phyloP scores from a whole-genome alignment of 768 basidiomycete species.

The Porphyrellus cyaneotinctus region DNA sequence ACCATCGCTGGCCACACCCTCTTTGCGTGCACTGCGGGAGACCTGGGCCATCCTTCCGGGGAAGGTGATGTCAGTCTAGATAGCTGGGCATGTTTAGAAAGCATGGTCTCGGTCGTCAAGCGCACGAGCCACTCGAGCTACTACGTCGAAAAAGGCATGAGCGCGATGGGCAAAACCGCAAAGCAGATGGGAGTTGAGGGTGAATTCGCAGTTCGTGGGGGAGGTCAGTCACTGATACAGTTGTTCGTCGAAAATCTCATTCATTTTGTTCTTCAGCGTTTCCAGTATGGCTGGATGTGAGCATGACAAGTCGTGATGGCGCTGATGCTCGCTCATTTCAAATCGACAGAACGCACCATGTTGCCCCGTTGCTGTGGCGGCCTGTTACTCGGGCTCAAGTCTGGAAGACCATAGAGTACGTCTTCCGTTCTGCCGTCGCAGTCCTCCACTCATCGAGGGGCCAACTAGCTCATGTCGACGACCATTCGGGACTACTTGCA shows the following conservation, averaged over 20 bases:
- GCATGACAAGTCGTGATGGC: slow-evolving; percentile 1
- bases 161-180: slow-evolving; percentile 74
- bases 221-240: slow-evolving; percentile 51
- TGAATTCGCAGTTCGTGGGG: slow-evolving; percentile 65
- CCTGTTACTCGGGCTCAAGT: slow-evolving; percentile 78
- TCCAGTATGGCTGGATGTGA: slow-evolving; percentile 80
- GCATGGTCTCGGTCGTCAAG: slow-evolving; percentile 74
- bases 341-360: slow-evolving; percentile 66
- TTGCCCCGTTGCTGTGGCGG: slow-evolving; percentile 75
- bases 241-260: slow-evolving; percentile 4
- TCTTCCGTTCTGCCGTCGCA: not conserved
- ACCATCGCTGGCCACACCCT: slow-evolving; percentile 73
- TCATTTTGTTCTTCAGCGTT: slow-evolving; percentile 49
- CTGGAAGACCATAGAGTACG: slow-evolving; percentile 75
- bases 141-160: slow-evolving; percentile 85
- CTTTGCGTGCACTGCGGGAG: slow-evolving; percentile 82
- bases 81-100: slow-evolving; percentile 74
- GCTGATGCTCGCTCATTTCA: slow-evolving; percentile 1
- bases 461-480: slow-evolving; percentile 53
- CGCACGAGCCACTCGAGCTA: slow-evolving; percentile 81
- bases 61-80: slow-evolving; percentile 76
- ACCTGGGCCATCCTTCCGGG: slow-evolving; percentile 62
- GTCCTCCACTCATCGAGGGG: slow-evolving; percentile 5
- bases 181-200: slow-evolving; percentile 67
- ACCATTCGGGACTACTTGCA: slow-evolving; percentile 67